Percentiles rank a stretch among this genome's conserved stretches.
Conservation (phyloP, 2,329 filamentous ascomycete genomes). For the Fusarium sp. region DNA sequence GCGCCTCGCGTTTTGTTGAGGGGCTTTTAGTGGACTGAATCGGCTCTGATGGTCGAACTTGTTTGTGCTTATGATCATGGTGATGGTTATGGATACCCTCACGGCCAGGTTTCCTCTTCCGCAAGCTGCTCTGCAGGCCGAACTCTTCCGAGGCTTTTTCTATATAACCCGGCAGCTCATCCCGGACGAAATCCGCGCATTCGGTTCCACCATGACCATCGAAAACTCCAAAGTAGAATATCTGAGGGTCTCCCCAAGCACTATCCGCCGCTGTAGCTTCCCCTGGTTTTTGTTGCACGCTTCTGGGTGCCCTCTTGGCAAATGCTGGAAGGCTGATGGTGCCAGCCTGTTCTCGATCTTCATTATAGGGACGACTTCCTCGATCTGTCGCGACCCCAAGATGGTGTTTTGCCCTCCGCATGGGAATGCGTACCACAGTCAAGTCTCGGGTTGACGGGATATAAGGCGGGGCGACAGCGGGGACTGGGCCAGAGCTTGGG, state of each 20-base stretch:
- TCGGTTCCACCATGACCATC: conserved; percentile 93
- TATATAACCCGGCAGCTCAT: conserved; percentile 87
- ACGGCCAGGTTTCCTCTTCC: conserved; percentile 51
- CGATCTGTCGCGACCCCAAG: conserved; percentile 84
- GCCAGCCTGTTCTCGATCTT: conserved; percentile 93
- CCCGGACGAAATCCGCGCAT: conserved; percentile 86
- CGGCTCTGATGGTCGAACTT: conserved; percentile 9
- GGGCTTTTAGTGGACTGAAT: conserved; percentile 19
- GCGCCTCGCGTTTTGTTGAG: conserved; percentile 39
- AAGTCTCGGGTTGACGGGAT: conserved; percentile 73
- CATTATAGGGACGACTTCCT: conserved; percentile 87
- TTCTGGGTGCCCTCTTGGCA: conserved; percentile 81
- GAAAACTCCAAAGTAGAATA: conserved; percentile 97
- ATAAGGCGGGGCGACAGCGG: conserved; percentile 67
- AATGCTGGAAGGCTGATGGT: conserved; percentile 95
- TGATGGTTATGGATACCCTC: conserved; percentile 33
- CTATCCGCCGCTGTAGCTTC: conserved; percentile 77
- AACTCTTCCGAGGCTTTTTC: conserved; percentile 83
- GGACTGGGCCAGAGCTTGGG: conserved; percentile 60
- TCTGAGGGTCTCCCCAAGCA: conserved; percentile 87
- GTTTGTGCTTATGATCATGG: conserved; percentile 34
- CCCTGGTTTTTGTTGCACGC: conserved; percentile 59
- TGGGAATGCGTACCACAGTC: conserved; percentile 92
- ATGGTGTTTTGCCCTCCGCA: conserved; percentile 94
- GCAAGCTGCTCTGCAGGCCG: conserved; percentile 79